A percentile compares a stretch with the other conserved stretches of the same genome.
phyloP scores from a whole-genome alignment of 345 rosid genomes.

The Citrus cavaleriei region DNA sequence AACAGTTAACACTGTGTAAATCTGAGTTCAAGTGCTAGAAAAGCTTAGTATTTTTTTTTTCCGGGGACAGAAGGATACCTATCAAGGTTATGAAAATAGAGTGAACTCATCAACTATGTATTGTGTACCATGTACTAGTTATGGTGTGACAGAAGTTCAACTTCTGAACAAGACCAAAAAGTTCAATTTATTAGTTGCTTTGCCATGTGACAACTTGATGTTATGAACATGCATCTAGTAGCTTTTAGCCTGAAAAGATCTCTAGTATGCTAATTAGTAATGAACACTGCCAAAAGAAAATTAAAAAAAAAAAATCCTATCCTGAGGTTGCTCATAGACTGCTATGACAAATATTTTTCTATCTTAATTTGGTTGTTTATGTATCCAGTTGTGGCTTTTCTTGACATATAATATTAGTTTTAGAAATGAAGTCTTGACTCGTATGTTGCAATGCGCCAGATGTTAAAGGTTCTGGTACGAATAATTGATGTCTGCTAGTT shows the following conservation, averaged over 20 bases:
- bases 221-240: background rate
- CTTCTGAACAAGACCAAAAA: background rate
- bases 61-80: background rate
- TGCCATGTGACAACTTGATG: background rate
- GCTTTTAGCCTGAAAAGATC: background rate
- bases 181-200: background rate
- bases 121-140: background rate
- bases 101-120: background rate
- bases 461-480: background rate
- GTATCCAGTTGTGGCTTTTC: background rate
- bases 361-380: background rate
- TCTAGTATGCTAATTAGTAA: background rate
- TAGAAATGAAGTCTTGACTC: background rate
- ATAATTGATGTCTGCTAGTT: background rate
- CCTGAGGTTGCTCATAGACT: background rate
- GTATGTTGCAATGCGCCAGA: background rate
- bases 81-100: background rate
- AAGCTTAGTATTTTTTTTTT: background rate
- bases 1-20: background rate
- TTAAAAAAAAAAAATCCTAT: background rate
- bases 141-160: background rate
- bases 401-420: background rate
- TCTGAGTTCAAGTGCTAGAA: background rate
- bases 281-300: background rate
- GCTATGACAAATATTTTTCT: background rate